A percentile compares a stretch with the other conserved stretches of the same genome.
These are phyloP conservation scores for Starmerella etchellsii DNA, from an alignment of 805 yeast genomes.

Conservation along the genomic window DNA sequence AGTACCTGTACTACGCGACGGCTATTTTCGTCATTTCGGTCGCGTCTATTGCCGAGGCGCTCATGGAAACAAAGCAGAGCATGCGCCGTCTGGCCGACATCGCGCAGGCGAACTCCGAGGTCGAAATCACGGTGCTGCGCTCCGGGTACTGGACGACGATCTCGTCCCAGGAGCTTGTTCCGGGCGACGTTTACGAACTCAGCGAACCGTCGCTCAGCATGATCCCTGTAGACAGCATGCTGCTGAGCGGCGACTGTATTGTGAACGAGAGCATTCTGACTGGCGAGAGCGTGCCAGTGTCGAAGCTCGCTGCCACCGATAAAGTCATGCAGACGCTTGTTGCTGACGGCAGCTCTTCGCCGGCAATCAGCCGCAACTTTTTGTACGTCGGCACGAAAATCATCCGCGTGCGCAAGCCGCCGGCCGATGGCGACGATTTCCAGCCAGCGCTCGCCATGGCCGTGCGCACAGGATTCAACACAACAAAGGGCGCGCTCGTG, in stretches of 20 bases:
- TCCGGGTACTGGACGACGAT: constrained; percentile 85
- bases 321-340: constrained; percentile 40
- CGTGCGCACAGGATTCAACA: constrained; percentile 80
- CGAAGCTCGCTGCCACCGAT: constrained; percentile 61
- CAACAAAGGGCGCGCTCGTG: constrained; percentile 87
- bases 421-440: constrained; percentile 34
- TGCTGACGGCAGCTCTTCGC: constrained; percentile 29
- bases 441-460: constrained; percentile 80
- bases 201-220: constrained; percentile 64
- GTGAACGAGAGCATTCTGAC: constrained; percentile 97
- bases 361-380: constrained; percentile 27
- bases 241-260: constrained; percentile 84
- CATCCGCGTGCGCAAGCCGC: constrained; percentile 66
- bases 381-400: constrained; percentile 83
- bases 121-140: constrained; percentile 79
- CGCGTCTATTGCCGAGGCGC: constrained; percentile 63
- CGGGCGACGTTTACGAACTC: constrained; percentile 90
- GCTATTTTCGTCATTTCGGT: constrained; percentile 84
- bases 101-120: constrained; percentile 44
- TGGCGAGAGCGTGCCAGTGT: constrained; percentile 95
- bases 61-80: constrained; percentile 73
- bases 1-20: constrained; percentile 83
- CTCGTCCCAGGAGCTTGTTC: constrained; percentile 67
- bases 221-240: constrained; percentile 81
- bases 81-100: constrained; percentile 59